These are phyloP conservation scores for Parasarocladium wereldwijsianum DNA, from an alignment of 2,329 filamentous ascomycete species.

Conservation along the genomic window DNA sequence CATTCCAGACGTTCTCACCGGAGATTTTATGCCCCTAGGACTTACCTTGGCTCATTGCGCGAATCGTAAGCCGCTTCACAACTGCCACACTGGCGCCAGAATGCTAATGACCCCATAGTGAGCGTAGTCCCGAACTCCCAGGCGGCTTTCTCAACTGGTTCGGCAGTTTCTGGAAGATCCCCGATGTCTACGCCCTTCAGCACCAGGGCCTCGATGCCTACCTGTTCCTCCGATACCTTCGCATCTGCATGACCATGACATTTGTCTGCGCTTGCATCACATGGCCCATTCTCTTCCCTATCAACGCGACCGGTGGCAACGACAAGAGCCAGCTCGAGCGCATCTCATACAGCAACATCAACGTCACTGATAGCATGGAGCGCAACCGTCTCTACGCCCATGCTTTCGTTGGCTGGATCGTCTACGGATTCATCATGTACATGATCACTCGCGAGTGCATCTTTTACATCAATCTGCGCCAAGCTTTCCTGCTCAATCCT, in stretches of 20 bases:
- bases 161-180: slow-evolving; percentile 42
- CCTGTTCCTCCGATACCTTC: slow-evolving; percentile 74
- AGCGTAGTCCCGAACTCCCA: slow-evolving; percentile 40
- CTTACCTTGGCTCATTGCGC: slow-evolving; percentile 31
- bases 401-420: slow-evolving; percentile 65
- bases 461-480: slow-evolving; percentile 85
- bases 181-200: slow-evolving; percentile 67
- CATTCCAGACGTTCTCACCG: slow-evolving; percentile 24
- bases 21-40: slow-evolving; percentile 41
- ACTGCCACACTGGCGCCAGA: not conserved
- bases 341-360: slow-evolving; percentile 23
- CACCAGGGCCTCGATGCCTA: slow-evolving; percentile 84
- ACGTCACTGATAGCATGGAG: slow-evolving; percentile 30
- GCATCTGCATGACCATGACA: slow-evolving; percentile 61
- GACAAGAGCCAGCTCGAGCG: slow-evolving; percentile 45
- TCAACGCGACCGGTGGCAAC: slow-evolving; percentile 70
- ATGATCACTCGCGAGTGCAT: slow-evolving; percentile 81
- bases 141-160: slow-evolving; percentile 49
- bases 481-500: slow-evolving; percentile 82
- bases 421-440: slow-evolving; percentile 78
- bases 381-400: slow-evolving; percentile 65
- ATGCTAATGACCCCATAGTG: slow-evolving; percentile 16
- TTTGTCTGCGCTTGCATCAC: slow-evolving; percentile 68
- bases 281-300: slow-evolving; percentile 71
- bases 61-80: slow-evolving; percentile 26